phyloP scores from a whole-genome alignment of 2,329 filamentous ascomycete genomes.

The Neonectria ditissima region DNA sequence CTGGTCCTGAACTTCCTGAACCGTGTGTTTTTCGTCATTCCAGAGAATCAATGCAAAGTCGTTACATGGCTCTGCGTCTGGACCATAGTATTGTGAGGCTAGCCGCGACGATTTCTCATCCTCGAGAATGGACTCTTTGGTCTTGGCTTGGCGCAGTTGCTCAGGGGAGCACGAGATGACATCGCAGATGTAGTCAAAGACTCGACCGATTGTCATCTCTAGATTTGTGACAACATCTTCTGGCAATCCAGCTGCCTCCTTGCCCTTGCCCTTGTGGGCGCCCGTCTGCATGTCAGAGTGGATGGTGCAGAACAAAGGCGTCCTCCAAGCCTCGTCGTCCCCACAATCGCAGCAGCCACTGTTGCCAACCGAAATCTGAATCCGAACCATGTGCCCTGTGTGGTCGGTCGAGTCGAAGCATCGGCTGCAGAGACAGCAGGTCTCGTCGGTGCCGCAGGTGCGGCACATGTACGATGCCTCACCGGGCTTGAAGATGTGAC shows the following conservation, averaged over 20 bases:
- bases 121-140: slow-evolving; percentile 79
- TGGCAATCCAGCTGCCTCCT: slow-evolving; percentile 71
- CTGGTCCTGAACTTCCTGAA: slow-evolving; percentile 89
- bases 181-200: slow-evolving; percentile 95
- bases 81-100: slow-evolving; percentile 76
- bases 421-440: slow-evolving; percentile 91
- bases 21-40: slow-evolving; percentile 99
- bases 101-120: slow-evolving; percentile 87
- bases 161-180: slow-evolving; percentile 98
- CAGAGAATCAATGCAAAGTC: slow-evolving; percentile 91
- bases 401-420: slow-evolving; percentile 98
- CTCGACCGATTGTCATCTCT: slow-evolving; percentile 84
- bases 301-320: slow-evolving; percentile 91
- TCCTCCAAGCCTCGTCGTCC: slow-evolving; percentile 92
- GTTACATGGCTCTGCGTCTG: slow-evolving; percentile 53
- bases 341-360: slow-evolving; percentile 98
- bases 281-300: slow-evolving; percentile 74
- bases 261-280: slow-evolving; percentile 71
- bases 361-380: slow-evolving; percentile 88
- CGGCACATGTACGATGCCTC: slow-evolving; percentile 96
- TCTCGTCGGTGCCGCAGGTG: slow-evolving; percentile 94
- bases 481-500: slow-evolving; percentile 95
- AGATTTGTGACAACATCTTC: slow-evolving; percentile 82
- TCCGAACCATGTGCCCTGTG: slow-evolving; percentile 89
- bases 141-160: slow-evolving; percentile 88